Evolutionary conservation across 176 grass and related monocot genomes (phyloP), one percentile per base, ranked within the genome.

Genomic region (Triticum dicoccoides): DNA sequence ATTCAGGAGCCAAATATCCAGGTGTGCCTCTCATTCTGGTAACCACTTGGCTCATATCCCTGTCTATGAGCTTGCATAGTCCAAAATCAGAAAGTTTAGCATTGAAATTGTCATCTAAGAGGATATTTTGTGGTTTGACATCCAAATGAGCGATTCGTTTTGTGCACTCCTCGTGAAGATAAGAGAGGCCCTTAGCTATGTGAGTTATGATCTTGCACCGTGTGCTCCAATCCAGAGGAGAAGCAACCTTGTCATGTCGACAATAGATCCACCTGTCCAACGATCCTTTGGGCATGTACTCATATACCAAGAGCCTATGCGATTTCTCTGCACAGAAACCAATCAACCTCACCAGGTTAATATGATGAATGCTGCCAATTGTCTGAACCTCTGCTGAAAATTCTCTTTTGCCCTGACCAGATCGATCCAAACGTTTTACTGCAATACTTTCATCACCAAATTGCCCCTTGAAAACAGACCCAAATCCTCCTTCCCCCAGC

Each of bases 211-310:
- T 74, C 41, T 49, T 74, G 23, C 6, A 6, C 2, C 71, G 71
- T 1, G 3, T 29, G 12, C 23, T 74, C 71, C 71, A 74, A 9
- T 74, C 41, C 0, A 74, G 23, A 47, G 71, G 12, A 27, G 71
- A 12, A 9, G 71, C n/a, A 47, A 9, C 25, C 4, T 74, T 74
- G 23, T 74, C 71, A 74, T 74, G 3, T 24, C 6, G 71, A 49
- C 5, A 8, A 25, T 47, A 74, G 41, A 29, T 74, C 71, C 71
- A 74, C 4, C 7, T 74, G 71, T 74, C 71, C 71, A 74, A 49
- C 23, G 71, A 74, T 74, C 71, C 71, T 74, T 74, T 74, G 23
- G 71, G 71, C 71, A 74, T 74, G 13, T 74, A 74, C 71, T 74
- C 71, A 8, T 74, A 74, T 49, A 74, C 71, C 41, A 74, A 47